Evolutionary conservation across 768 basidiomycete genomes (phyloP), one percentile per base, ranked within the genome.

Genomic region (Collybia mongolica): DNA sequence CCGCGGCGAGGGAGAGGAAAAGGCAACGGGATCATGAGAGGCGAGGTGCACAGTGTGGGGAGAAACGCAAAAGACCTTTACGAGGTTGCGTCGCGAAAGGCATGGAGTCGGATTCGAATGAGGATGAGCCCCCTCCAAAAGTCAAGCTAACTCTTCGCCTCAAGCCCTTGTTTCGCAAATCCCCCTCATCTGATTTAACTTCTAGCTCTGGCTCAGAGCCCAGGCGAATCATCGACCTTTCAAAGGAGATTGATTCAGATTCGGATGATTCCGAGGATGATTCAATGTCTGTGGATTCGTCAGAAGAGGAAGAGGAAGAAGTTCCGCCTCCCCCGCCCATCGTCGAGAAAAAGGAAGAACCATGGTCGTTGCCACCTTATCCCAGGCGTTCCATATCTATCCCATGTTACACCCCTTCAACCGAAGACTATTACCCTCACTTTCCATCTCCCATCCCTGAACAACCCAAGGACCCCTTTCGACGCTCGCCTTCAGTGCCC

Each of bases 71-170:
- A 60, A 63, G 67, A 28, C 65, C 71, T 0, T 61, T 75, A 22
- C 63, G 75, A 40, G 70, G 70, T 39, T 73, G 71, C 58, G 61
- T 60, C 0, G 54, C 64, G 5, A 60, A 58, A 18, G 64, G 54
- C 43, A 44, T 53, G 17, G 71, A 66, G 12, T 69, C 69, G 8
- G 70, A 68, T n/a, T 68, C 69, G 17, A 60, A 63, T 35, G 75
- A 77, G 35, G 65, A 65, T 23, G 72, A 59, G 45, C 73, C 77
- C 6, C 81, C 81, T 0, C 80, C 81, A 18, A 89, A 88, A 61
- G 80, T 88, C 60, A 88, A 86, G 61, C 74, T 90, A 26, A 85
- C 82, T 2, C 72, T 89, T 22, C 79, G 84, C 32, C 77, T 89
- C 38, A 80, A 80, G 49, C 80, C 81, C 14, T 64, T 74, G 19